Evolutionary conservation across 495 filamentous ascomycete genomes (phyloP).

Genomic region (Stereocaulon alpinum): DNA sequence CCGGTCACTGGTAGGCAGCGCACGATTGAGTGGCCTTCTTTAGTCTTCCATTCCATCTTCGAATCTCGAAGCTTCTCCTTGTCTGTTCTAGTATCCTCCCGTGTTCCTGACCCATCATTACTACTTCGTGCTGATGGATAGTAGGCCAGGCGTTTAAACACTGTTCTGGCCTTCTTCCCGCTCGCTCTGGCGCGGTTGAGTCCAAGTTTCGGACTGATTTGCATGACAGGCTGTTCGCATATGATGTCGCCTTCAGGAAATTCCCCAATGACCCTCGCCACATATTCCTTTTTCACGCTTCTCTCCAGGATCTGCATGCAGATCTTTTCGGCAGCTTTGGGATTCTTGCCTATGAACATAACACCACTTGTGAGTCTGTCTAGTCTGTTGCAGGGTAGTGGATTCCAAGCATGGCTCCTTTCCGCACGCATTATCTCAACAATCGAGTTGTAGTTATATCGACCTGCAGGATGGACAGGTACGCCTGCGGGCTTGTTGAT

Average conservation of each 20-base stretch:
- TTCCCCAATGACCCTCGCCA: constrained; percentile 80
- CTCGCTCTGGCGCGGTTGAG: constrained; percentile 87
- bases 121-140: constrained; percentile 50
- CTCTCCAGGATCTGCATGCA: constrained; percentile 58
- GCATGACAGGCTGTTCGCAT: constrained; percentile 87
- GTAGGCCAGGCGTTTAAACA: constrained; percentile 83
- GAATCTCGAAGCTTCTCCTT: constrained; percentile 17
- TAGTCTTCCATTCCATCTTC: constrained; percentile 22
- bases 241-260: constrained; percentile 72
- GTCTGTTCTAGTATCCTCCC: constrained; percentile 16
- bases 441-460: constrained; percentile 90
- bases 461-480: constrained; percentile 87
- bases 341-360: constrained; percentile 90
- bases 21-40: constrained; percentile 81
- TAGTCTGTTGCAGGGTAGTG: constrained; percentile 84
- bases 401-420: constrained; percentile 55
- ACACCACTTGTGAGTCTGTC: constrained; percentile 89
- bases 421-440: constrained; percentile 86
- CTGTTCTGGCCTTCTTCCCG: constrained; percentile 78
- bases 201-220: constrained; percentile 89
- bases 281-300: constrained; percentile 84
- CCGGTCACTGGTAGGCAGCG: constrained; percentile 89
- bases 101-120: constrained; percentile 25
- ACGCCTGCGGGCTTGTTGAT: constrained; percentile 95
- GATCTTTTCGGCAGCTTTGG: constrained; percentile 68